These are phyloP conservation scores for Neurospora intermedia DNA, from an alignment of 495 filamentous ascomycete species.

Conservation along the genomic window DNA sequence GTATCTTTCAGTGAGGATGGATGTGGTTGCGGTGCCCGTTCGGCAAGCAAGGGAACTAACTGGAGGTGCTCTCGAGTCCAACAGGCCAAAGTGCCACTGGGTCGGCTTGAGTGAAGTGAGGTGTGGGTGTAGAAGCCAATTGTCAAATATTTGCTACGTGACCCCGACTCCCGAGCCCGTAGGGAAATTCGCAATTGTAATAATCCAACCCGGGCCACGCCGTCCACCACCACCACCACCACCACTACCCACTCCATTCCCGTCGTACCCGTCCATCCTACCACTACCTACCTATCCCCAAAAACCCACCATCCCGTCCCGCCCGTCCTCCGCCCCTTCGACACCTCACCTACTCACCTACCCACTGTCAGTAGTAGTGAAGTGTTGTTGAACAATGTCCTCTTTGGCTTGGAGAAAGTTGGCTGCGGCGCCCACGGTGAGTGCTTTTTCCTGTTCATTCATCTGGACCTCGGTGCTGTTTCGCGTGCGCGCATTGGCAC, in stretches of 20 bases:
- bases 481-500: not conserved
- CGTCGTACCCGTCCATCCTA: not conserved
- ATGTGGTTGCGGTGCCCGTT: not conserved
- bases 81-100: not conserved
- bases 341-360: conserved; percentile 5
- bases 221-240: not conserved
- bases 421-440: conserved; percentile 33
- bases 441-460: conserved; percentile 11
- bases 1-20: not conserved
- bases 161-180: not conserved
- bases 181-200: not conserved
- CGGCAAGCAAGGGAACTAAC: not conserved
- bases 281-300: not conserved
- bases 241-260: not conserved
- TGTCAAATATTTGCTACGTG: conserved; percentile 16
- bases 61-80: not conserved
- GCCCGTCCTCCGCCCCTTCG: conserved; percentile 9
- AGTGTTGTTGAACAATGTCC: conserved; percentile 31
- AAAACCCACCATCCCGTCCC: conserved; percentile 14
- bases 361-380: not conserved
- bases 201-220: not conserved
- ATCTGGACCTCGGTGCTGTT: not conserved
- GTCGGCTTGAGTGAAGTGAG: not conserved
- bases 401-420: conserved; percentile 42
- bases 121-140: not conserved